phyloP scores from a whole-genome alignment of 345 rosid genomes.

The Cardamine occulta region DNA sequence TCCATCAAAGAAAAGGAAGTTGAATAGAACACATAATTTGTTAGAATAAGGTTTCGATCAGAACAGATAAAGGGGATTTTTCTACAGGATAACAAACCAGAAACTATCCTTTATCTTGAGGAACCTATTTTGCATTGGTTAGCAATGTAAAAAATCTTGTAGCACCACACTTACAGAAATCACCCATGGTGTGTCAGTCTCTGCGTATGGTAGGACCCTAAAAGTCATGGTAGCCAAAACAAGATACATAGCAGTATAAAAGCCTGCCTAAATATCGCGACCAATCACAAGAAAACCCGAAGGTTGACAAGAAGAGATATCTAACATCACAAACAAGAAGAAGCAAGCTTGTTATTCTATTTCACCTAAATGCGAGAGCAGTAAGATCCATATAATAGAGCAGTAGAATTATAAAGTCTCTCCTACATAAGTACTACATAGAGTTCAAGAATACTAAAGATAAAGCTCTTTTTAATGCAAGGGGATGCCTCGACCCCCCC shows the following conservation, averaged over 20 bases:
- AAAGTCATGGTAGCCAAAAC: conserved; percentile 26
- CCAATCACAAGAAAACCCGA: conserved; percentile 20
- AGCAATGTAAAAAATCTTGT: conserved; percentile 27
- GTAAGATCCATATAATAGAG: conserved; percentile 34
- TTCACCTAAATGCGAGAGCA: conserved; percentile 35
- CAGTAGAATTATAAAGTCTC: conserved; percentile 40
- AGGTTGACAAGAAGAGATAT: conserved; percentile 20
- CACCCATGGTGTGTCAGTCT: conserved; percentile 22
- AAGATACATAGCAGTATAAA: conserved; percentile 31
- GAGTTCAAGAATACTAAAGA: conserved; percentile 49
- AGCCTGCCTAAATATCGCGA: conserved; percentile 24
- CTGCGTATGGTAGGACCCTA: conserved; percentile 14
- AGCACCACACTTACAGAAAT: conserved; percentile 37
- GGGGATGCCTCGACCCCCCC: conserved; percentile 54
- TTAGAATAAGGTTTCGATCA: conserved; percentile 14
- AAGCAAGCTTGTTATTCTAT: conserved; percentile 31
- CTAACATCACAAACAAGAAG: conserved; percentile 36
- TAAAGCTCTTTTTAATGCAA: conserved; percentile 59
- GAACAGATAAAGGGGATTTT: conserved; percentile 8
- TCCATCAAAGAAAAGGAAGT: conserved; percentile 35
- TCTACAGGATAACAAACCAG: conserved; percentile 33
- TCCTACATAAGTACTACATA: conserved; percentile 45
- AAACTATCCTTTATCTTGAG: conserved; percentile 21
- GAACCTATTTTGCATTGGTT: conserved; percentile 31
- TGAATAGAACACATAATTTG: conserved; percentile 3